Evolutionary conservation across 176 grass and related monocot species (phyloP).

Genomic region (Calamus simplicifolius): DNA sequence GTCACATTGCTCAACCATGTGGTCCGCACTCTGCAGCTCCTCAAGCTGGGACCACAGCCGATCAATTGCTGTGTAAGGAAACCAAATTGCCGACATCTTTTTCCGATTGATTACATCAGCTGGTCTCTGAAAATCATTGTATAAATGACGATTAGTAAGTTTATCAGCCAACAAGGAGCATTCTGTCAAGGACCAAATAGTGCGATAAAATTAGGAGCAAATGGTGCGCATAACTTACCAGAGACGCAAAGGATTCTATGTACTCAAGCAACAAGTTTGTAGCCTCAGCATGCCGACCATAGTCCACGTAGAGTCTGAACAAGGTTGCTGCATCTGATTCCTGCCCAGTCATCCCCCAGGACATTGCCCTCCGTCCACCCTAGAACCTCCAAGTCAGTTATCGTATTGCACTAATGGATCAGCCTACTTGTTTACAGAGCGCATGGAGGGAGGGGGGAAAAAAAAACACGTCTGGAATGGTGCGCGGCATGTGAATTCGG

Average conservation of each 20-base stretch:
- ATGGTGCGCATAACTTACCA: slow-evolving; percentile 35
- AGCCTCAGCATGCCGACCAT: slow-evolving; percentile 62
- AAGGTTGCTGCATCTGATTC: slow-evolving; percentile 80
- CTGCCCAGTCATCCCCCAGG: slow-evolving; percentile 79
- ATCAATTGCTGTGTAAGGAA: slow-evolving; percentile 57
- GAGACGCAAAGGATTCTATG: slow-evolving; percentile 56
- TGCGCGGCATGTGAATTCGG: no score
- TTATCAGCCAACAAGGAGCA: no score
- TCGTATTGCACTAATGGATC: no score
- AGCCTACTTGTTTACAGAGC: no score
- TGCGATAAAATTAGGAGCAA: not conserved
- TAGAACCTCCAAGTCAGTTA: slow-evolving; percentile 11
- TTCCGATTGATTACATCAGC: slow-evolving; percentile 66
- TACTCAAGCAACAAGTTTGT: slow-evolving; percentile 85
- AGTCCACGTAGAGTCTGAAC: slow-evolving; percentile 86
- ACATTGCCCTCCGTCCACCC: slow-evolving; percentile 44
- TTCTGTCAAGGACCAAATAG: no score
- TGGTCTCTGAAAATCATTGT: slow-evolving; percentile 46
- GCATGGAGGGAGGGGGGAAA: no score
- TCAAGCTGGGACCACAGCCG: slow-evolving; percentile 74
- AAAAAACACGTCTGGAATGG: no score
- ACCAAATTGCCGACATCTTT: slow-evolving; percentile 78
- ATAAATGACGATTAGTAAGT: not conserved
- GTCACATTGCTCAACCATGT: slow-evolving; percentile 64
- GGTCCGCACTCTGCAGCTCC: slow-evolving; percentile 55